phyloP scores from a whole-genome alignment of 2,329 filamentous ascomycete genomes.

The Tolypocladium amazonense region DNA sequence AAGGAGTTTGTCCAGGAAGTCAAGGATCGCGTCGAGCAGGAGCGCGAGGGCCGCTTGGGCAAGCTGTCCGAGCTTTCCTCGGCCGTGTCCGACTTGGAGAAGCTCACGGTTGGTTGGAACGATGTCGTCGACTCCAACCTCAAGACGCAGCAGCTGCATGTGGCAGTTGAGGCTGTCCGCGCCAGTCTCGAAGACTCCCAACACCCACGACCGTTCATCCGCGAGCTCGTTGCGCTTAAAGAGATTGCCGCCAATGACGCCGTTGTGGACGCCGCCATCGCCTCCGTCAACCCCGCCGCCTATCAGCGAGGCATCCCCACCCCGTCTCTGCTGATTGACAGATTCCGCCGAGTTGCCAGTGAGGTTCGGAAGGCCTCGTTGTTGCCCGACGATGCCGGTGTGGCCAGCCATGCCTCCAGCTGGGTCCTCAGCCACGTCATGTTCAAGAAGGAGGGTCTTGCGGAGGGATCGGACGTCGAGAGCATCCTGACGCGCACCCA shows the following conservation, averaged over 20 bases:
- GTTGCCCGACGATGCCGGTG: constrained; percentile 84
- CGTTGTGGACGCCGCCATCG: constrained; percentile 85
- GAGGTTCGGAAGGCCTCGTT: constrained; percentile 94
- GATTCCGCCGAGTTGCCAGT: constrained; percentile 82
- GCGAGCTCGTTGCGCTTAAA: constrained; percentile 88
- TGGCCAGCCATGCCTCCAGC: constrained; percentile 87
- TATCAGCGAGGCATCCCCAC: constrained; percentile 89
- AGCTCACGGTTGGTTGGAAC: constrained; percentile 82
- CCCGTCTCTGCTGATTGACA: constrained; percentile 77
- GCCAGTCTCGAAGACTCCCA: constrained; percentile 64
- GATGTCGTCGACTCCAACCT: constrained; percentile 82
- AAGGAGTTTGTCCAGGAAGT: constrained; percentile 73
- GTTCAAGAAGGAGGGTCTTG: constrained; percentile 87
- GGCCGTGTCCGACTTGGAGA: constrained; percentile 74
- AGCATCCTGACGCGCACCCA: constrained; percentile 85
- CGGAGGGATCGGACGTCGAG: constrained; percentile 82
- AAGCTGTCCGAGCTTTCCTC: constrained; percentile 72
- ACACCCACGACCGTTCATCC: constrained; percentile 74
- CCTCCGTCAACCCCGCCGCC: constrained; percentile 86
- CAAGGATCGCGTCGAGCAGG: constrained; percentile 71
- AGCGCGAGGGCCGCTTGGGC: constrained; percentile 77
- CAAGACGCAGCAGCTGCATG: constrained; percentile 89
- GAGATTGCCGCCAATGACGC: constrained; percentile 77
- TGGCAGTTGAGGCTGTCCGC: constrained; percentile 88
- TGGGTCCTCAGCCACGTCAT: constrained; percentile 85